Conservation (phyloP, 2,329 filamentous ascomycete species). For the Pseudogymnoascus sp. region DNA sequence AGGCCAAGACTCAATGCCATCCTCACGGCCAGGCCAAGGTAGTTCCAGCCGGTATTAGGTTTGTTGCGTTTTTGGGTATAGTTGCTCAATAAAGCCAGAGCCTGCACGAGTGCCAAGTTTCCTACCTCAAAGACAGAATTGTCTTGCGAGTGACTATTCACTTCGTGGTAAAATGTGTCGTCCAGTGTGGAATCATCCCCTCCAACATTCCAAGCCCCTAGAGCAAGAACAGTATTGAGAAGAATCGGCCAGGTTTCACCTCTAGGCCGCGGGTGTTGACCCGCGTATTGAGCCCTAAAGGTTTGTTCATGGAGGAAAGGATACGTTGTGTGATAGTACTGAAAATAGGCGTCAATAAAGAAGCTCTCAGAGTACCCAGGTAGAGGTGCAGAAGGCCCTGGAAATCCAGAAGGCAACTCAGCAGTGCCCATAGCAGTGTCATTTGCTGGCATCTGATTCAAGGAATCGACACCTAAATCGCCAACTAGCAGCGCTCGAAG, state of each 20-base stretch:
- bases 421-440: not conserved
- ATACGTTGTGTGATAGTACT: slow-evolving; percentile 17
- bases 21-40: slow-evolving; percentile 41
- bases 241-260: slow-evolving; percentile 30
- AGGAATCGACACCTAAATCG: not conserved
- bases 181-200: slow-evolving; percentile 24
- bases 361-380: not conserved
- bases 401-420: not conserved
- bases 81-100: slow-evolving; percentile 30
- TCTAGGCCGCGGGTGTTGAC: slow-evolving; percentile 17
- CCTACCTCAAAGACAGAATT: slow-evolving; percentile 29
- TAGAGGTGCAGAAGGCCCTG: not conserved
- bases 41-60: slow-evolving; percentile 46
- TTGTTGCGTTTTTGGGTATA: slow-evolving; percentile 40
- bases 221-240: slow-evolving; percentile 30
- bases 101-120: slow-evolving; percentile 29
- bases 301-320: slow-evolving; percentile 19
- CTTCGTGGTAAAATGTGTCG: slow-evolving; percentile 27
- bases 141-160: slow-evolving; percentile 25
- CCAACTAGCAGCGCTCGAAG: not conserved
- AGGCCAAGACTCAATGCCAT: slow-evolving; percentile 44
- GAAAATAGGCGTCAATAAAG: slow-evolving; percentile 19
- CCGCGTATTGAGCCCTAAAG: slow-evolving; percentile 16
- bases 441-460: not conserved
- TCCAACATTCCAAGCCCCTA: slow-evolving; percentile 31